A percentile compares a stretch with the other conserved stretches of the same genome.
These are phyloP conservation scores for Silene coronaria DNA, from an alignment of 179 eudicot genomes.

Conservation along the genomic window DNA sequence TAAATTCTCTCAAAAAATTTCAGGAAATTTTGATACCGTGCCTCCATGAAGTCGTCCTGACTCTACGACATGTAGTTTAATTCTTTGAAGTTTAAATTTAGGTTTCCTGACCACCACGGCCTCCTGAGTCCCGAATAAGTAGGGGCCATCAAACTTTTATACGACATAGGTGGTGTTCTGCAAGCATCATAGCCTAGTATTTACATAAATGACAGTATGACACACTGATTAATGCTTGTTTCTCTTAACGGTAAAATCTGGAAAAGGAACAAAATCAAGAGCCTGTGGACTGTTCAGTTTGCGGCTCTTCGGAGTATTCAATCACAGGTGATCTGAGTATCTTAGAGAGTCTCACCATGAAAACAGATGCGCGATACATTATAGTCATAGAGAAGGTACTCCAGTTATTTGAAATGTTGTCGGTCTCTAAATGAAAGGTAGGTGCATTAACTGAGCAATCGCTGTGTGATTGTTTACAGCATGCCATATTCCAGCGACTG, in stretches of 20 bases:
- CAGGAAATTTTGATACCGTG: no score
- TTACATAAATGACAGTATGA: not conserved
- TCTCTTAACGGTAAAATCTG: slow-evolving; percentile 8
- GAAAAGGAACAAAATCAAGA: slow-evolving; percentile 78
- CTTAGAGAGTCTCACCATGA: slow-evolving; percentile 54
- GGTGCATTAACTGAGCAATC: slow-evolving; percentile 2
- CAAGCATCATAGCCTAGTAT: not conserved
- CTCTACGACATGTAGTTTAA: not conserved
- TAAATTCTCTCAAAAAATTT: no score
- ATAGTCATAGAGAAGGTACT: slow-evolving; percentile 90
- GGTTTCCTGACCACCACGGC: not conserved
- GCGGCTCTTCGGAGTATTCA: slow-evolving; percentile 88
- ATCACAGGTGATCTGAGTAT: slow-evolving; percentile 80
- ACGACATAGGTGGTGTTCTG: not conserved
- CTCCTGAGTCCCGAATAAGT: not conserved
- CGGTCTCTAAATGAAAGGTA: not conserved
- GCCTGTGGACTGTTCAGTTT: slow-evolving; percentile 64
- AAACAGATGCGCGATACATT: slow-evolving; percentile 87
- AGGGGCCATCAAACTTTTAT: not conserved
- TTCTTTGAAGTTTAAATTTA: no score
- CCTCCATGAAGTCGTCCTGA: not conserved
- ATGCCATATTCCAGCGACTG: slow-evolving; percentile 94
- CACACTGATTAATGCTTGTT: not conserved
- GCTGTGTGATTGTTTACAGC: slow-evolving; percentile 35
- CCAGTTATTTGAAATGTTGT: not conserved